Evolutionary conservation across 495 filamentous ascomycete species (phyloP).

Genomic region (Hypomontagnella monticulosa): DNA sequence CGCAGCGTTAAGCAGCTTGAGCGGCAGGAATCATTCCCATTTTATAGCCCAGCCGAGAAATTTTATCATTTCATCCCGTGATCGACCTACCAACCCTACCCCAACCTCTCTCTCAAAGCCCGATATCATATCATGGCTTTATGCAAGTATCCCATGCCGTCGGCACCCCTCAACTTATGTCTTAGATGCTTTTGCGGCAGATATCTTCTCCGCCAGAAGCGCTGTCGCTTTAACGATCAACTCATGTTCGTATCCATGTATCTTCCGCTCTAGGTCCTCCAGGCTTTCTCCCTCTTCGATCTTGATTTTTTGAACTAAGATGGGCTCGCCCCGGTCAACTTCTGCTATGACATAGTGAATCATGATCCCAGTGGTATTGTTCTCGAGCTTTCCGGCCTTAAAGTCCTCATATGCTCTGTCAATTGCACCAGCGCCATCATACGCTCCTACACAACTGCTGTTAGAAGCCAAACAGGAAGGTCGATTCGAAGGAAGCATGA

Average conservation of each 20-base stretch:
- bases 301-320: constrained; percentile 76
- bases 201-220: constrained; percentile 58
- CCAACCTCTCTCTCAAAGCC: not conserved
- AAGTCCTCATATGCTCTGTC: constrained; percentile 80
- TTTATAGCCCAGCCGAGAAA: not conserved
- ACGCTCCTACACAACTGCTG: constrained; percentile 58
- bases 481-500: constrained; percentile 1
- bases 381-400: constrained; percentile 72
- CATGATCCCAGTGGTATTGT: constrained; percentile 86
- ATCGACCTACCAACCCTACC: not conserved
- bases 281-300: constrained; percentile 73
- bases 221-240: constrained; percentile 74
- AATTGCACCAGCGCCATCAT: constrained; percentile 83
- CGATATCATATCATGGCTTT: not conserved
- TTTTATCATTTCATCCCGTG: not conserved
- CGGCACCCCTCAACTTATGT: constrained; percentile 4
- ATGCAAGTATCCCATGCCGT: constrained; percentile 1
- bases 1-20: not conserved
- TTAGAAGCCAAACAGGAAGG: constrained; percentile 21
- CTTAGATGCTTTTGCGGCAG: constrained; percentile 53
- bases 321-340: constrained; percentile 82
- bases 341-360: constrained; percentile 87
- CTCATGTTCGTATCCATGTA: constrained; percentile 75
- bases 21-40: not conserved
- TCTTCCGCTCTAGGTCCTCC: constrained; percentile 71